Conservation (phyloP, 768 basidiomycete species). For the Termitomyces sp. region DNA sequence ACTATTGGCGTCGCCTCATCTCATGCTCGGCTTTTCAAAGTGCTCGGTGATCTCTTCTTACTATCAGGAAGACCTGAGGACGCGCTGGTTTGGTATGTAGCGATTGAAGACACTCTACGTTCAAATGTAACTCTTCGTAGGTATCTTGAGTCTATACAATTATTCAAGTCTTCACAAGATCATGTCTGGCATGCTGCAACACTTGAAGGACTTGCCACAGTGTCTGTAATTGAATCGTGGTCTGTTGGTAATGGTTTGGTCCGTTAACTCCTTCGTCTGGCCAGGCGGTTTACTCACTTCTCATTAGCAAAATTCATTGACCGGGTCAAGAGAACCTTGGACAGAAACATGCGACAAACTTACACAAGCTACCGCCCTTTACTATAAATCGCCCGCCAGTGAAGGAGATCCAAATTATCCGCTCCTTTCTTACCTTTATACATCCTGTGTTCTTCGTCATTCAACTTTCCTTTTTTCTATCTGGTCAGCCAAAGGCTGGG, state of each 20-base stretch:
- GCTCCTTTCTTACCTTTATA: slow-evolving; percentile 64
- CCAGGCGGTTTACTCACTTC: slow-evolving; percentile 6
- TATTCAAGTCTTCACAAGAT: slow-evolving; percentile 75
- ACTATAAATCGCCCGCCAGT: slow-evolving; percentile 50
- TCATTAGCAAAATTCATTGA: slow-evolving; percentile 49
- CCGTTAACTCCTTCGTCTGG: slow-evolving; percentile 24
- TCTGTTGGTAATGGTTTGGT: slow-evolving; percentile 67
- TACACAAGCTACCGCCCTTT: slow-evolving; percentile 55
- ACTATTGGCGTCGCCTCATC: slow-evolving; percentile 66
- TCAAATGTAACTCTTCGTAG: slow-evolving; percentile 29
- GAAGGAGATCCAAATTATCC: slow-evolving; percentile 55
- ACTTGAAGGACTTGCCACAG: slow-evolving; percentile 79
- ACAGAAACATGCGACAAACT: slow-evolving; percentile 69
- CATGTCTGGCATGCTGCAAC: slow-evolving; percentile 86
- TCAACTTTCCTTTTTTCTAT: slow-evolving; percentile 69
- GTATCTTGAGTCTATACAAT: slow-evolving; percentile 79
- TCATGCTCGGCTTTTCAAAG: slow-evolving; percentile 82
- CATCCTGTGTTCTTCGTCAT: slow-evolving; percentile 65
- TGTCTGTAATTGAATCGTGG: slow-evolving; percentile 82
- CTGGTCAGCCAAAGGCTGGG: slow-evolving; percentile 89
- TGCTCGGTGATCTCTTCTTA: slow-evolving; percentile 84
- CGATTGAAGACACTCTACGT: neutral
- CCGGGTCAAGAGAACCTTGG: slow-evolving; percentile 65
- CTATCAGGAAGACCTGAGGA: slow-evolving; percentile 84
- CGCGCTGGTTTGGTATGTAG: slow-evolving; percentile 66